Evolutionary conservation across 2,329 filamentous ascomycete species (phyloP), one percentile per base, ranked within the genome.

Genomic region (Aurifilum marmelostoma): DNA sequence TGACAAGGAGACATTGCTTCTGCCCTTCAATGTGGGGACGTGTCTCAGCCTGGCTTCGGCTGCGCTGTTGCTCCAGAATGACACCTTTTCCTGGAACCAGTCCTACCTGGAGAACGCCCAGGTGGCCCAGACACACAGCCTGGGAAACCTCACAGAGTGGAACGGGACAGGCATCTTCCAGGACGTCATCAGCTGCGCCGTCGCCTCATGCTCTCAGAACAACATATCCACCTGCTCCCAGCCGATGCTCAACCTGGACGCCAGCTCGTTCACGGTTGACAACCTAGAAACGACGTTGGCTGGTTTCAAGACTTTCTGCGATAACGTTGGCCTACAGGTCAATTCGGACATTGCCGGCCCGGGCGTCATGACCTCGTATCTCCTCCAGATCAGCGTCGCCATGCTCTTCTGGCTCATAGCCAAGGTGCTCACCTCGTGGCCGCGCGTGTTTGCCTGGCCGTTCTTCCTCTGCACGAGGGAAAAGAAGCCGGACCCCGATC

Each of bases 301-400:
- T 2, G 61, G 50, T 3, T 58, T 67, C 21, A 11, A 7, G 1
- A 7, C 7, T 6, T 65, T 50, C 21, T 67, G 66, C 14, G 62
- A 43, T 0, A 50, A 50, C 3, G 62, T 64, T 21, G 60, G 52
- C 27, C 29, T 64, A 27, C 60, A 67, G 14, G 56, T 64, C 29
- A 67, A 67, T n/a, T 62, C 61, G 3, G 66, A 67, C 32, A 67
- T 67, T 6, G 66, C 66, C 7, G 66, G 61, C 2, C 66, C 66
- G 5, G 66, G 66, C 12, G 61, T 67, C 12, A 67, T 67, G 60
- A 63, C 32, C 21, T 67, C 66, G 7, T 67, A 67, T 9, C 27
- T 64, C 5, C 21, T 67, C n/a, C 66, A 67, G 11, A 47, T 67
- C 39, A 58, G 52, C 37, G 61, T 27, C 1, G 52, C 24, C 24